Evolutionary conservation across 495 filamentous ascomycete species (phyloP).

Genomic region (Aspergillus egyptiacus): DNA sequence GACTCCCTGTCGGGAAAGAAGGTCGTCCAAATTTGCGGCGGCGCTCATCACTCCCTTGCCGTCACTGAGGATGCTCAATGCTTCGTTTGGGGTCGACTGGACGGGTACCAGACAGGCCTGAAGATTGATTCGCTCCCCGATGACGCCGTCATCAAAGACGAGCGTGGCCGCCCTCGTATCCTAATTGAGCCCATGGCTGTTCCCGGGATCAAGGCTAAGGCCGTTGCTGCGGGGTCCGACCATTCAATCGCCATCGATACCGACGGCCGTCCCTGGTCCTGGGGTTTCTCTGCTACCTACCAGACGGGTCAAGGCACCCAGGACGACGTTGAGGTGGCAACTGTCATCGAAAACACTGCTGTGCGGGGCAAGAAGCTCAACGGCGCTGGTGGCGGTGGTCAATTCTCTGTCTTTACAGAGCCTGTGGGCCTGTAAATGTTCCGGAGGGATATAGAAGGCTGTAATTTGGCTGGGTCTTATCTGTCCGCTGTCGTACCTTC

Average conservation of each 20-base stretch:
- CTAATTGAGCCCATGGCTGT: conserved; percentile 48
- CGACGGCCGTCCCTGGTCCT: conserved; percentile 53
- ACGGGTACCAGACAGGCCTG: conserved; percentile 53
- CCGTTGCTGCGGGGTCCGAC: conserved; percentile 48
- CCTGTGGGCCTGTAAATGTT: conserved; percentile 16
- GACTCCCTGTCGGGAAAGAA: conserved; percentile 45
- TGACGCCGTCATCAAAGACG: conserved; percentile 43
- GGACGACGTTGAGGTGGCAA: conserved; percentile 54
- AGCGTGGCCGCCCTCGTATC: conserved; percentile 47
- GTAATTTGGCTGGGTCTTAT: neutral
- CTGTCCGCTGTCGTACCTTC: too few relatives aligned
- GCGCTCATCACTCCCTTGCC: conserved; percentile 54
- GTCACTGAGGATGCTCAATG: conserved; percentile 48
- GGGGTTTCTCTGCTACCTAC: conserved; percentile 59
- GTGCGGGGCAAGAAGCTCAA: conserved; percentile 49
- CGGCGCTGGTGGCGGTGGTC: conserved; percentile 57
- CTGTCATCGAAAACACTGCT: conserved; percentile 54
- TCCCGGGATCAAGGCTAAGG: conserved; percentile 39
- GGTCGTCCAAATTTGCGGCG: conserved; percentile 47
- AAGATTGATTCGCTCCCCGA: conserved; percentile 46
- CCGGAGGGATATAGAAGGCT: neutral
- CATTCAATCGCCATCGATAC: conserved; percentile 53
- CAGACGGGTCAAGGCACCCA: conserved; percentile 55
- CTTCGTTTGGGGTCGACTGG: conserved; percentile 56
- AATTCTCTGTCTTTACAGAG: conserved; percentile 49